Base-by-base conservation (phyloP, 495 filamentous ascomycete species). In the Xylaria flabelliformis region DNA sequence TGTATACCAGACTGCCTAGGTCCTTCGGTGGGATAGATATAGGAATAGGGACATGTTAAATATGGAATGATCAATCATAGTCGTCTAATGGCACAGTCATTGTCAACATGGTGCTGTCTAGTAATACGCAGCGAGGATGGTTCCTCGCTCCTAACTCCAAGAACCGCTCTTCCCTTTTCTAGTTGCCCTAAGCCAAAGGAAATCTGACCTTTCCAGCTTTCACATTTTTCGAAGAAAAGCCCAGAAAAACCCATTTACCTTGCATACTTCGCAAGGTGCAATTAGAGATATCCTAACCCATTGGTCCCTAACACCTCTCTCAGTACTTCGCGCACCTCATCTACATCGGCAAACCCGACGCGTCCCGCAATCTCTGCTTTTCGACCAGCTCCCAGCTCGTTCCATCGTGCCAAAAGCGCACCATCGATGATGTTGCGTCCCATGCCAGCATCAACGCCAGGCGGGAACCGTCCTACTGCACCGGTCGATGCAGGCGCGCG, bases 361-460 rank as follows among this genome's bases (percentile, higher is more conserved):
- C 91, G 84, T 0, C 86, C 88, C 5, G 89, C 88, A 75, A 94
- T 88, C 82, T 97, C 94, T 29, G 79, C 85, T 74, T 91, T 84
- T 64, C 90, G 85, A 68, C 90, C 89, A 67, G 87, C 88, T 0
- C 90, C 89, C 74, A 96, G 82, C 76, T 92, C 93, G 56, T 88
- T 83, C 88, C 92, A 95, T 74, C 92, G 82, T 68, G 85, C 82
- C 44, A 89, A 66, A 0, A 89, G 72, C 21, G 80, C 77, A 2
- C 88, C 84, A 67, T 90, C 84, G 9, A 90, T 83, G 74, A 84
- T 86, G 55, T 74, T 80, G 44, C 88, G 76, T 65, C 87, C 81
- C 15, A 85, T 77, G 19, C 85, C 83, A 1, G 84, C 83, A 46
- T 85, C 85, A 17, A 86, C 85, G 6, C 79, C 84, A 0, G 81